Base-by-base conservation (phyloP, 345 rosid genomes). In the Linum tenue region DNA sequence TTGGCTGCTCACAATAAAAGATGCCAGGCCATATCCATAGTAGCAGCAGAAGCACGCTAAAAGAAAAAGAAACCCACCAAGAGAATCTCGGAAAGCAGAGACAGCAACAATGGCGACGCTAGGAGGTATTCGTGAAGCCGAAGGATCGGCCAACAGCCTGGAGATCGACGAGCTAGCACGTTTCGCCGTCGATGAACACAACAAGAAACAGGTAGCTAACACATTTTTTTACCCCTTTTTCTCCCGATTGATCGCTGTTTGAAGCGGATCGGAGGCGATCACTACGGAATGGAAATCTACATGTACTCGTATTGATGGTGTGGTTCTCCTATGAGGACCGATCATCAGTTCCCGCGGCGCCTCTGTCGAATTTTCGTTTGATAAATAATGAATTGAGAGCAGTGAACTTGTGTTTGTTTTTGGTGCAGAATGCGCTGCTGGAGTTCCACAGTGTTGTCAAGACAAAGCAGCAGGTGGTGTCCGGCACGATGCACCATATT, bases 171-270 rank as follows among this genome's bases (percentile, higher is more conserved):
- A 65, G 65, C 96, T 91, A 5, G 96, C 90, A 70, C 95, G 96
- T 66, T 91, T 82, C 63, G 96, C 97, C 16, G 96, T 91, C 50
- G 97, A 91, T 11, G 92, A 91, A 61, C 82, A 85, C 68, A 91
- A 91, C 85, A 84, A 85, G 81, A 86, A 90, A 67, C 80, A 81
- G 85, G 97, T 90, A 44, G 7, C 51, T 14, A 9, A 1, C 0
- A 60, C 38, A 62, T 17, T 39, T 11, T 50, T 7, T 42, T 44
- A 1, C 0, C 59, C 42, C 56, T 48, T 60, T 40, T 63, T 51
- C 3, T 10, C 48, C 44, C 57, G 62, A 35, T 72, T 75, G 64
- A 8, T 37, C 48, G 12, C 51, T 44, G 51, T 44, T 44, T 44
- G 9, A 44, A 44, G 10, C 12, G 51, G 51, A 44, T 44, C 11